These are phyloP conservation scores for Ophiostoma ulmi DNA, from an alignment of 2,329 filamentous ascomycete genomes.

Conservation along the genomic window DNA sequence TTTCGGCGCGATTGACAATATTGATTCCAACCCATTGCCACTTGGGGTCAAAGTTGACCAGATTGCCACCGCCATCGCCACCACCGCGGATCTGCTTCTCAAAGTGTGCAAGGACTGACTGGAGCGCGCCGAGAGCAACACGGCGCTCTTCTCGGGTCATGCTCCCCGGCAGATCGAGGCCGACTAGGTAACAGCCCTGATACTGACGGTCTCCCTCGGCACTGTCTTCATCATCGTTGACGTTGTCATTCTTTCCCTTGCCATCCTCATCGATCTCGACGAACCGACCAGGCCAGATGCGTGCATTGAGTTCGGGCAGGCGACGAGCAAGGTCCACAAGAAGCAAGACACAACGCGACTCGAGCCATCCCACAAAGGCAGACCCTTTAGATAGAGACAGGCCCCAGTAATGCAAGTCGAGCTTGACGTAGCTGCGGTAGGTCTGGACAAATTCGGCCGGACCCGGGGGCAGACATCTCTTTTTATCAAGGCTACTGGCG, in stretches of 20 bases:
- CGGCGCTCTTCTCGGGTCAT: conserved; percentile 41
- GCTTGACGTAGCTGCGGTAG: conserved; percentile 53
- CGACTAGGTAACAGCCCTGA: conserved; percentile 58
- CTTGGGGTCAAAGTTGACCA: conserved; percentile 46
- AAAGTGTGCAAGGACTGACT: conserved; percentile 43
- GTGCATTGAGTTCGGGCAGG: conserved; percentile 46
- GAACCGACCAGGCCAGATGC: conserved; percentile 61
- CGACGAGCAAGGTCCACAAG: conserved; percentile 55
- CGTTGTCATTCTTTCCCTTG: neutral
- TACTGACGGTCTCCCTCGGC: conserved; percentile 42
- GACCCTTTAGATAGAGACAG: conserved; percentile 50
- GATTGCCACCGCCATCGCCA: conserved; percentile 28
- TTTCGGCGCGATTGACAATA: conserved; percentile 37
- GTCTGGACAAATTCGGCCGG: conserved; percentile 46
- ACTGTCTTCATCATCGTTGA: conserved; percentile 34
- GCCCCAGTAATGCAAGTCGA: conserved; percentile 63
- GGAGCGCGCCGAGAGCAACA: conserved; percentile 41
- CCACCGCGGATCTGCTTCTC: conserved; percentile 41
- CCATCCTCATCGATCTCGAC: conserved; percentile 33
- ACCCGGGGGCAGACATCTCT: conserved; percentile 28
- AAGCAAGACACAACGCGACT: conserved; percentile 54
- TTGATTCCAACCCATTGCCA: conserved; percentile 46
- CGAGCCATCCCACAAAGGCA: conserved; percentile 57
- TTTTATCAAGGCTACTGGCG: neutral
- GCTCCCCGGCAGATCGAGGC: conserved; percentile 39